Evolutionary conservation across 2,329 filamentous ascomycete genomes (phyloP).

Genomic region (Verticillium nonalfalfae): DNA sequence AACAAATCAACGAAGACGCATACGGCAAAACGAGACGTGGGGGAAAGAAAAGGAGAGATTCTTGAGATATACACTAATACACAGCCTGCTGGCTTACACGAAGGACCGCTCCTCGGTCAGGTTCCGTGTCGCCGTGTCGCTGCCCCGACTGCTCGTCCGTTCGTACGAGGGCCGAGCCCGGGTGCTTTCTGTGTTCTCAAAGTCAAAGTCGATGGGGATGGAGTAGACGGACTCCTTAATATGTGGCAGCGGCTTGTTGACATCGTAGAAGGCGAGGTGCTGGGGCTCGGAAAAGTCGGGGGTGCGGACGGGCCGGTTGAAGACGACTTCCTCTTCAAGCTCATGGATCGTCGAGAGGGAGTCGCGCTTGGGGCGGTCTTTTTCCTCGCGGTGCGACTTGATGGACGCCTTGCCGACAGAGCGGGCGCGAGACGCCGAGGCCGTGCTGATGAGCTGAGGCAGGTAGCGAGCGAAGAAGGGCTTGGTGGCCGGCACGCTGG

Average conservation of each 20-base stretch:
- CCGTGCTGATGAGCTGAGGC: slow-evolving; percentile 8
- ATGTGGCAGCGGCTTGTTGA: slow-evolving; percentile 22
- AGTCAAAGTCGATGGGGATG: slow-evolving; percentile 9
- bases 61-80: not conserved
- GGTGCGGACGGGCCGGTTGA: not conserved
- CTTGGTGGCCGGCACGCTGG: slow-evolving; percentile 12
- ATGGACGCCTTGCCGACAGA: slow-evolving; percentile 1
- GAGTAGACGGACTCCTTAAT: slow-evolving; percentile 12
- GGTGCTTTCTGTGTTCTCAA: not conserved
- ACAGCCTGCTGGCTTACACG: not conserved
- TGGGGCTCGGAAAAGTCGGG: slow-evolving; percentile 8
- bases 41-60: no score
- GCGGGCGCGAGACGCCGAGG: not conserved
- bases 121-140: not conserved
- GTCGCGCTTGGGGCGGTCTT: not conserved
- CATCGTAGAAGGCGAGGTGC: slow-evolving; percentile 4
- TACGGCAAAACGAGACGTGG: no score
- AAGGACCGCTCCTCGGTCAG: not conserved
- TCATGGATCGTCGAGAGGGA: slow-evolving; percentile 3
- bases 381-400: not conserved
- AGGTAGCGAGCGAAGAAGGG: slow-evolving; percentile 13
- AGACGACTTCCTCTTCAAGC: not conserved
- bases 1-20: no score
- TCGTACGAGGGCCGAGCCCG: not conserved
- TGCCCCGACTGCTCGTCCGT: not conserved